Evolutionary conservation across 106 monocot species (phyloP), one percentile per base, ranked within the genome.

Genomic region (Apostasia shenzhenica): DNA sequence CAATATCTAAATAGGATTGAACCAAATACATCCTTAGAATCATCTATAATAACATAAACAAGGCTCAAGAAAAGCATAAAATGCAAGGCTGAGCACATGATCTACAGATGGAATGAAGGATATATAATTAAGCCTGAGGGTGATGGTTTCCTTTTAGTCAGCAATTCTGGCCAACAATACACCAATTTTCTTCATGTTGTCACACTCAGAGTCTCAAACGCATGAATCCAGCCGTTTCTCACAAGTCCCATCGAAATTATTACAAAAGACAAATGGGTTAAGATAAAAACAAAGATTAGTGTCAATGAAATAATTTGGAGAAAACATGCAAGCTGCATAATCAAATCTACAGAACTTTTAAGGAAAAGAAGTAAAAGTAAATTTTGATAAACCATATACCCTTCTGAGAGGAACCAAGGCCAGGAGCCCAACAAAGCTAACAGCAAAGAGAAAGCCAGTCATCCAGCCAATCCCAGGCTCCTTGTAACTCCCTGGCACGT

Each of bases 401-500:
- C 92, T 97, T 49, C 95, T 92, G n/a, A 97, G 77, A 56, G 95
- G 95, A 41, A 97, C 86, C 71, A 97, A 80, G 14, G 80, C 84
- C 45, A 97, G 59, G 49, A 97, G 81, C 48, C 95, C 95, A 55
- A 87, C 92, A 65, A 97, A 97, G 67, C 92, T 97, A 66, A 84
- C 81, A 69, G 75, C 66, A 59, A 92, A 85, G 11, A 92, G 75
- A 70, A 92, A 97, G 11, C 77, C 95, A 45, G 84, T 92, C 92
- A 97, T 97, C 95, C 95, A 97, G 14, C 86, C 92, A 73, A 97
- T 64, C 2, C 81, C 89, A 9, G 86, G 95, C 73, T 97, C 95
- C 71, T 92, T 97, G 61, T 97, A 97, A 76, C 95, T 97, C 65
- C 95, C 95, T 1, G 92, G 92, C 7, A 78, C 63, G 47, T 97